Conservation (phyloP, 139 green algal species). For the Chlorella ohadii region DNA sequence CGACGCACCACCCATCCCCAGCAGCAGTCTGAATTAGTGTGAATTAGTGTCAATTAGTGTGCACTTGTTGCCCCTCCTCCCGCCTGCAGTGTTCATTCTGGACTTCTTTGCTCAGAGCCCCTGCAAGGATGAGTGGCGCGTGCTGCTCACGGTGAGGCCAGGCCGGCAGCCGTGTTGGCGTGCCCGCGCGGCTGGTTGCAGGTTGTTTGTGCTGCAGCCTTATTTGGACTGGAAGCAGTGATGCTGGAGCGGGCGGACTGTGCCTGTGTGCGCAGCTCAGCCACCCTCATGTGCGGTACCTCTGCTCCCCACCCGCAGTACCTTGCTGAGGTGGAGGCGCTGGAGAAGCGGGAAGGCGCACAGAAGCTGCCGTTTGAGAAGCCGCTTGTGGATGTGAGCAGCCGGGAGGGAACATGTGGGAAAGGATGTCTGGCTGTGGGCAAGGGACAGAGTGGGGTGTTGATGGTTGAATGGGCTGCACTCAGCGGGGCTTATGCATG, state of each 20-base stretch:
- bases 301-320: neutral
- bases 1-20: too few species aligned
- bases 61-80: neutral
- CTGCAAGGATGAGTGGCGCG: conserved; percentile 69
- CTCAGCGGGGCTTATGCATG: too few species aligned
- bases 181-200: neutral
- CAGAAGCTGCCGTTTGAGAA: conserved; percentile 3
- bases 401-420: too few species aligned
- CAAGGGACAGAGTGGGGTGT: too few species aligned
- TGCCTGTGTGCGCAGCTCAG: too few species aligned
- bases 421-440: too few species aligned
- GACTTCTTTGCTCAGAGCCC: conserved; percentile 77
- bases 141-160: conserved; percentile 54
- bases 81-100: conserved; percentile 48
- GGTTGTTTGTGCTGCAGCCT: neutral
- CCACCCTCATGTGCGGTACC: neutral
- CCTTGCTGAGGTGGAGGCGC: conserved; percentile 15
- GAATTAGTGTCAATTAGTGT: too few species aligned
- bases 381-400: neutral
- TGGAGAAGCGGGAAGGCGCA: neutral
- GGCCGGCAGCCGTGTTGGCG: too few species aligned
- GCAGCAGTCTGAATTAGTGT: too few species aligned
- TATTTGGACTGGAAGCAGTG: too few species aligned
- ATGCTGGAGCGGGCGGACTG: too few species aligned
- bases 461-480: too few species aligned